Base-by-base conservation (phyloP, 306 rosid species). In the Arachis hypogaea region DNA sequence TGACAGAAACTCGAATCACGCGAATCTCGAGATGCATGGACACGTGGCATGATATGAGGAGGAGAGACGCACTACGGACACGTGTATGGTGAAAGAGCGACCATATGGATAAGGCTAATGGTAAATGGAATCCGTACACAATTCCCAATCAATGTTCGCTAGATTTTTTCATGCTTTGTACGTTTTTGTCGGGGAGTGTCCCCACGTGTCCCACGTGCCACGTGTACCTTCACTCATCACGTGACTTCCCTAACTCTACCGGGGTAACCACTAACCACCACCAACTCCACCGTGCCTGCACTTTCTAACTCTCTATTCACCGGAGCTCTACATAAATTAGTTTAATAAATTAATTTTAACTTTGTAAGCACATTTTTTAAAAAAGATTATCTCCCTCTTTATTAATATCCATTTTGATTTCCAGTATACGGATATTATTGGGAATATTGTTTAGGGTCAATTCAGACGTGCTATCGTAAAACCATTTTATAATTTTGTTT, bases 81-180 rank as follows among this genome's bases (percentile, higher is more conserved):
- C 82, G 89, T 77, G 82, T 77, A 73, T 78, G 89, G 87, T 59
- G 9, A 42, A 69, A 69, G 12, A 7, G 9, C 56, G 78, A 87
- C 75, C 3, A n/a, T 74, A 73, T 74, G 82, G 74, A 43, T 52
- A 2, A 55, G 46, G n/a, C 6, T 33, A 33, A 33, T 33, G 38
- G 38, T 2, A 33, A 28, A 7, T 52, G 29, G 29, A 3, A 66
- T 40, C 76, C 83, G 77, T 63, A 46, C 18, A 46, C 8, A 22
- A 47, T 45, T 76, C 7, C 16, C 59, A 67, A 66, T 45, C 36
- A 58, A 75, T 47, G 1, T 33, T 3, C 29, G 9, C 14, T 12
- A 44, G 76, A 76, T 33, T 57, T 74, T 77, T 76, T 57, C 71
- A 74, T 76, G 68, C 16, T 12, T 12, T 18, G 75, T 81, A 74